Evolutionary conservation across 2,329 filamentous ascomycete species (phyloP).

Genomic region (Calonectria pauciramosa): DNA sequence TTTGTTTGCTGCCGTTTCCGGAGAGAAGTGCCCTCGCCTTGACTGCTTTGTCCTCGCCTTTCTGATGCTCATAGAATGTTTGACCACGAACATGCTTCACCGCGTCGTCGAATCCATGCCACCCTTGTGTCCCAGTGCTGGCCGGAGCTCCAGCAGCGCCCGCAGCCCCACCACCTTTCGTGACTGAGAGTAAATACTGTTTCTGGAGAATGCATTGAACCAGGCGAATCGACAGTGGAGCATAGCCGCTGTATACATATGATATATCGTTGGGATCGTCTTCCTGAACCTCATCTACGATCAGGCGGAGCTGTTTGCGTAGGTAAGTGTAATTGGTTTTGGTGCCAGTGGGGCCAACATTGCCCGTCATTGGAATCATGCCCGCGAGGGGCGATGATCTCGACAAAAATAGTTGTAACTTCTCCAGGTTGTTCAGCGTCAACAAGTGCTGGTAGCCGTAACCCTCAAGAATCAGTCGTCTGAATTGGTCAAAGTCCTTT

Average conservation of each 20-base stretch:
- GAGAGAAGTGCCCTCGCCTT: conserved; percentile 88
- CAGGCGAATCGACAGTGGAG: conserved; percentile 89
- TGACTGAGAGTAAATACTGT: conserved; percentile 80
- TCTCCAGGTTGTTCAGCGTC: conserved; percentile 89
- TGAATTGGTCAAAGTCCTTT: conserved; percentile 91
- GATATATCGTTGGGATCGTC: conserved; percentile 93
- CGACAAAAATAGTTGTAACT: conserved; percentile 86
- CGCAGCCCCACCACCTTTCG: conserved; percentile 69
- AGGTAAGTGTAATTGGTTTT: conserved; percentile 94
- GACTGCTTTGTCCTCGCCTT: conserved; percentile 91
- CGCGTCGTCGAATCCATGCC: conserved; percentile 93
- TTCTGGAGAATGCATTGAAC: conserved; percentile 96
- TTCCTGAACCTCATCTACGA: conserved; percentile 97
- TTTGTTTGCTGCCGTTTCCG: conserved; percentile 84
- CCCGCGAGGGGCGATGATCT: conserved; percentile 83
- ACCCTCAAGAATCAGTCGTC: conserved; percentile 87
- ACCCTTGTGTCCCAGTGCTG: conserved; percentile 79
- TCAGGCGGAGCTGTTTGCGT: conserved; percentile 87
- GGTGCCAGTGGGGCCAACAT: conserved; percentile 66
- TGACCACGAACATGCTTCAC: conserved; percentile 89
- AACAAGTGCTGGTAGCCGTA: conserved; percentile 97
- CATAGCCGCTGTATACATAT: conserved; percentile 99
- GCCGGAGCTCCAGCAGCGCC: conserved; percentile 47
- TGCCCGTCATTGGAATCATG: conserved; percentile 81
- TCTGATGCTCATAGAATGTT: conserved; percentile 93